Percentiles rank a stretch among this genome's conserved stretches.
Evolutionary conservation across 2,329 filamentous ascomycete genomes (phyloP).

Genomic region (Penicillium hesseltinei): DNA sequence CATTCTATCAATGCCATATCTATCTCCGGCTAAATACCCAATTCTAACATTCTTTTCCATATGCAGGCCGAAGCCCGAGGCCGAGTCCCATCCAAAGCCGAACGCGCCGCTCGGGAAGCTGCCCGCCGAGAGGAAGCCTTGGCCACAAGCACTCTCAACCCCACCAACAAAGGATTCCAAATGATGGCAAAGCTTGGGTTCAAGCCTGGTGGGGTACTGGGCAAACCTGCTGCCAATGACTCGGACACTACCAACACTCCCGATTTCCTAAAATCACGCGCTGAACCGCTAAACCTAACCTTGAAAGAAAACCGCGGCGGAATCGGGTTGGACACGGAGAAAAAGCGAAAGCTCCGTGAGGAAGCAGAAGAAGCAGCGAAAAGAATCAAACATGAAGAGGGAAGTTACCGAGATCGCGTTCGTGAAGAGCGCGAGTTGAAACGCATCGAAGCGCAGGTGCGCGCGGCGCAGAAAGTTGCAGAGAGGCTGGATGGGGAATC

Average conservation of each 20-base stretch:
- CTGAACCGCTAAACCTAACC: conserved; percentile 72
- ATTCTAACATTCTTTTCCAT: conserved; percentile 6
- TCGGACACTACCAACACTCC: not conserved
- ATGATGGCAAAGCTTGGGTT: conserved; percentile 99
- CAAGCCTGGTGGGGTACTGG: conserved; percentile 70
- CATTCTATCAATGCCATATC: conserved; percentile 9
- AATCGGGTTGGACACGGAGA: conserved; percentile 78
- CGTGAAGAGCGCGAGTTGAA: conserved; percentile 67
- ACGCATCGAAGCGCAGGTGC: conserved; percentile 66
- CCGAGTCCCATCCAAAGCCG: conserved; percentile 70
- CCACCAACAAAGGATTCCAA: conserved; percentile 78
- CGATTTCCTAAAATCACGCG: conserved; percentile 41
- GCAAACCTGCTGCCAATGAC: conserved; percentile 53
- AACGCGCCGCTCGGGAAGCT: conserved; percentile 72
- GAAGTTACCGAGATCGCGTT: conserved; percentile 71
- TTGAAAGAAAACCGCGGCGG: conserved; percentile 79
- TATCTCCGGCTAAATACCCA: conserved; percentile 50
- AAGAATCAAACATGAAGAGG: conserved; percentile 61
- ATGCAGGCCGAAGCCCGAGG: conserved; percentile 64
- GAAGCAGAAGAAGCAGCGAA: conserved; percentile 59
- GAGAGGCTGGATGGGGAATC: conserved; percentile 69
- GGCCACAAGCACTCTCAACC: conserved; percentile 68
- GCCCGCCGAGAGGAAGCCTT: conserved; percentile 73
- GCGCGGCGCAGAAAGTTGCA: conserved; percentile 77
- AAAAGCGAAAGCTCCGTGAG: conserved; percentile 72